Evolutionary conservation across 2,329 filamentous ascomycete genomes (phyloP).

Genomic region (Stenocarpella maydis): DNA sequence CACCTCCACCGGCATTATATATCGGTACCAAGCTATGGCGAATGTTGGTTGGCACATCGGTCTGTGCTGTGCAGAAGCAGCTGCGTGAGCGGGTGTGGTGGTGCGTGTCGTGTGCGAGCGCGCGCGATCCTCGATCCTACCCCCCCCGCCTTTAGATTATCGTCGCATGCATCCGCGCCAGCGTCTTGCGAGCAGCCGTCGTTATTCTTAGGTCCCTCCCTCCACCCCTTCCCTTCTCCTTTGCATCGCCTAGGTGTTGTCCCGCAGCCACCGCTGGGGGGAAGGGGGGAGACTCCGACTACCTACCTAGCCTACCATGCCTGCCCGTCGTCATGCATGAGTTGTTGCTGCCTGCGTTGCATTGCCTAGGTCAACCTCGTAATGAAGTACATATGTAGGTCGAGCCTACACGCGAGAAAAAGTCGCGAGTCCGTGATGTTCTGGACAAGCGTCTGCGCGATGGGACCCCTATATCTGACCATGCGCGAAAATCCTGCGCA

Average conservation of each 20-base stretch:
- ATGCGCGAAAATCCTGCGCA: neutral
- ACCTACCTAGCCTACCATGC: neutral
- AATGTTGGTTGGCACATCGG: constrained; percentile 15
- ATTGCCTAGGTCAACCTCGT: neutral
- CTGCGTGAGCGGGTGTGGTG: neutral
- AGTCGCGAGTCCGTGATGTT: neutral
- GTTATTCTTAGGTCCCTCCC: constrained; percentile 9
- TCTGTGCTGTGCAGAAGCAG: neutral
- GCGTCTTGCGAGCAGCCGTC: neutral
- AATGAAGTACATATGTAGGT: neutral
- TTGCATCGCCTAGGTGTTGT: neutral
- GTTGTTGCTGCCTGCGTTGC: constrained; percentile 1
- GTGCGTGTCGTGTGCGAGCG: neutral
- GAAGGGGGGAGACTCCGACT: too few relatives aligned
- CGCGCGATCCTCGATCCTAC: constrained; percentile 14
- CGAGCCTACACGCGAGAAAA: neutral
- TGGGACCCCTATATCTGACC: neutral
- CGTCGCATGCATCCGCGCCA: constrained; percentile 17
- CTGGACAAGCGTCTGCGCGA: neutral
- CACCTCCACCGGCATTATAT: neutral
- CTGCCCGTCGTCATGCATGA: neutral
- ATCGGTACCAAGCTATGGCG: constrained; percentile 11
- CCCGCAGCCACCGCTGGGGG: neutral
- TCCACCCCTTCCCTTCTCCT: neutral
- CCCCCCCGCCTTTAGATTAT: constrained; percentile 13